These are phyloP conservation scores for Saccharomyces cerevisiae DNA, from an alignment of 805 yeast species.

Conservation along the genomic window DNA sequence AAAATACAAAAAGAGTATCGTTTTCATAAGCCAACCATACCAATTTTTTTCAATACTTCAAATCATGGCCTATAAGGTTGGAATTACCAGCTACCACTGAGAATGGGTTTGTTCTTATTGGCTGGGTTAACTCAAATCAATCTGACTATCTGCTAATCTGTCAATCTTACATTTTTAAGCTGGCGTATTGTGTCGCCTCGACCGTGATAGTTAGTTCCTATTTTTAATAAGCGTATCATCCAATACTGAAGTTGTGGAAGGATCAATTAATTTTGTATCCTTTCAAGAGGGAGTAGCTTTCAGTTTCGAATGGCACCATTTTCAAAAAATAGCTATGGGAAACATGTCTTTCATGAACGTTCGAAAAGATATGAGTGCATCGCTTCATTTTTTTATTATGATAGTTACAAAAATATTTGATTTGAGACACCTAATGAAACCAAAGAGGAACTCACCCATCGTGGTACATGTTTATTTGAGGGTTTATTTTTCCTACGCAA, in stretches of 20 bases:
- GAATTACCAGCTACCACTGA: background rate
- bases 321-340: background rate
- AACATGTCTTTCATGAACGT: background rate
- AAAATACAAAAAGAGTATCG: background rate
- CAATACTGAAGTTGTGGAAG: slow-evolving; percentile 4
- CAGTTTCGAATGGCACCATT: background rate
- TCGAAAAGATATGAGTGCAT: background rate
- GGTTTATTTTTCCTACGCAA: background rate
- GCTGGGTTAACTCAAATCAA: background rate
- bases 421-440: background rate
- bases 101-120: background rate
- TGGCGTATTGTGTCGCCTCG: background rate
- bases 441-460: background rate
- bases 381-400: background rate
- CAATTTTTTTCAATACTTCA: background rate
- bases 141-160: background rate
- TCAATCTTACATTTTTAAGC: background rate
- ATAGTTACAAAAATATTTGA: background rate
- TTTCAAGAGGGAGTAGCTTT: slow-evolving; percentile 10
- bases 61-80: background rate
- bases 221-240: background rate
- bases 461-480: background rate
- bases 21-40: background rate
- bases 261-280: slow-evolving; percentile 30
- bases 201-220: background rate